Evolutionary conservation across 2,329 filamentous ascomycete species (phyloP).

Genomic region (Hirsutella minnesotensis): DNA sequence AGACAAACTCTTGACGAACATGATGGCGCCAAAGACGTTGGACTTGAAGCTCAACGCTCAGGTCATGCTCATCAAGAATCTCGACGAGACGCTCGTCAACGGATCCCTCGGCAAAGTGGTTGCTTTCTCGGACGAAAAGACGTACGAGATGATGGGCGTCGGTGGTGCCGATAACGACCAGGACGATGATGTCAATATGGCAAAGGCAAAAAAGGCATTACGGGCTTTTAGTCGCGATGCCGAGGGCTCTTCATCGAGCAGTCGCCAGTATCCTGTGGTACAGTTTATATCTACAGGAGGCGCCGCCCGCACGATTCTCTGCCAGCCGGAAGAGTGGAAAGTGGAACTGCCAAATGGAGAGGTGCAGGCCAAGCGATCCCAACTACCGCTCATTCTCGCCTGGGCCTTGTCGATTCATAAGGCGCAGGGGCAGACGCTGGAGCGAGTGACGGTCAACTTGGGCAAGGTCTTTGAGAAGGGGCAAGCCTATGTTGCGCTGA

Average conservation of each 20-base stretch:
- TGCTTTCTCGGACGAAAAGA: constrained; percentile 26
- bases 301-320: constrained; percentile 51
- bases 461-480: constrained; percentile 92
- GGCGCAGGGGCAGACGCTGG: constrained; percentile 87
- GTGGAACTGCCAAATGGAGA: constrained; percentile 93
- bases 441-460: constrained; percentile 88
- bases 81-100: constrained; percentile 89
- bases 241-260: constrained; percentile 28
- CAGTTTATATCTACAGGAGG: constrained; percentile 71
- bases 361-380: constrained; percentile 74
- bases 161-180: constrained; percentile 30
- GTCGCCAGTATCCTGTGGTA: constrained; percentile 67
- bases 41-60: constrained; percentile 85
- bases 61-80: constrained; percentile 99
- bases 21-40: constrained; percentile 80
- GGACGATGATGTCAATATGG: constrained; percentile 22
- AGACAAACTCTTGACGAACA: constrained; percentile 71
- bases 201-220: constrained; percentile 44
- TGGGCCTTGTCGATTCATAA: constrained; percentile 98
- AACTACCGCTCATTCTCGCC: constrained; percentile 80
- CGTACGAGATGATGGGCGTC: constrained; percentile 25
- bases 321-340: constrained; percentile 86
- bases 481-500: constrained; percentile 92
- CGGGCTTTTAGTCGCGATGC: constrained; percentile 33
- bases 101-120: constrained; percentile 80